Evolutionary conservation across 2,329 filamentous ascomycete genomes (phyloP).

Genomic region (Penicillium sp.): DNA sequence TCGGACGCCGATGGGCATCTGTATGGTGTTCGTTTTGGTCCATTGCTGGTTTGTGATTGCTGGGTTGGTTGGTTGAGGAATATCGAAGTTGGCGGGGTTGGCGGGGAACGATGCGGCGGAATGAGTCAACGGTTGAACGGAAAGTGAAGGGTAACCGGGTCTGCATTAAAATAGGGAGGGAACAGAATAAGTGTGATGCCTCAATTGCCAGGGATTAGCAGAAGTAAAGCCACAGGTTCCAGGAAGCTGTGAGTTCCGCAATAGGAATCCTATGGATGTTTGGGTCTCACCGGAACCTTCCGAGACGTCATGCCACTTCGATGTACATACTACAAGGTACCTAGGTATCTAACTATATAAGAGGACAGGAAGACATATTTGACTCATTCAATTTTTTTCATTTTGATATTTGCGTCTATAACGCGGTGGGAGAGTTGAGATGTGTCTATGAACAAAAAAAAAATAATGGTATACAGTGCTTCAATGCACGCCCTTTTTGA

Average conservation of each 20-base stretch:
- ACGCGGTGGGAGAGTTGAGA: constrained; percentile 28
- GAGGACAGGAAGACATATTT: neutral
- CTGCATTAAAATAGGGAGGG: neutral
- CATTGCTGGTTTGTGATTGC: constrained; percentile 9
- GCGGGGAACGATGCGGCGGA: constrained; percentile 1
- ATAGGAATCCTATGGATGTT: neutral
- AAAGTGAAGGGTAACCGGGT: neutral
- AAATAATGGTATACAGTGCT: constrained; percentile 22
- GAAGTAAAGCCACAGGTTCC: neutral
- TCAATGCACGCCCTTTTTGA: constrained; percentile 20
- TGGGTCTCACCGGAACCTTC: neutral
- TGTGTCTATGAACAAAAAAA: constrained; percentile 25
- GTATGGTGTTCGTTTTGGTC: constrained; percentile 7
- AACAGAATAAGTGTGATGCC: neutral
- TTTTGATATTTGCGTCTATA: constrained; percentile 19
- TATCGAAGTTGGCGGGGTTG: constrained; percentile 7
- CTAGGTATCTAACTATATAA: neutral
- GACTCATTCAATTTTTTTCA: constrained; percentile 24
- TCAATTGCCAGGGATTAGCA: neutral
- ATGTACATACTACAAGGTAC: neutral
- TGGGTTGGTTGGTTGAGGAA: constrained; percentile 2
- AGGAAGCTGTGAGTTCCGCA: neutral
- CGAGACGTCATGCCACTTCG: constrained; percentile 2
- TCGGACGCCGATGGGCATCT: constrained; percentile 32
- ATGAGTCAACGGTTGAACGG: constrained; percentile 5